Percentiles rank a stretch among this genome's conserved stretches.
Evolutionary conservation across 768 basidiomycete genomes (phyloP).

Genomic region (Lepiota venenata): DNA sequence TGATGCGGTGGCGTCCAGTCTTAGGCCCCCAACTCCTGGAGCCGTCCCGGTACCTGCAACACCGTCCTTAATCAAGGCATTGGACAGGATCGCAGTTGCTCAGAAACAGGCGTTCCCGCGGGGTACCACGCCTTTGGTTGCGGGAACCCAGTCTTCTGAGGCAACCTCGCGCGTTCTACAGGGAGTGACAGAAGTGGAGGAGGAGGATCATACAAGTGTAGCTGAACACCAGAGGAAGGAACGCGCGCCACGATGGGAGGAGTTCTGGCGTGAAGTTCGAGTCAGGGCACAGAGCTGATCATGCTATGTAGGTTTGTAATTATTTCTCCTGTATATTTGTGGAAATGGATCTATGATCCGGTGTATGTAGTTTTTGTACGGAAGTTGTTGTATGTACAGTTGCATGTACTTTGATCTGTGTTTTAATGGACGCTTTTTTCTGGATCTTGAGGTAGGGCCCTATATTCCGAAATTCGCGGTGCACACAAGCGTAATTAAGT

Average conservation of each 20-base stretch:
- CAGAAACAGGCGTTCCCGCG: conserved; percentile 47
- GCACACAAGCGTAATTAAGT: too few species aligned
- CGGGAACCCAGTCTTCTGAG: too few species aligned
- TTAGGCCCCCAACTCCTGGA: conserved; percentile 14
- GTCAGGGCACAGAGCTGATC: conserved; percentile 19
- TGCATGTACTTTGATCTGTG: too few species aligned
- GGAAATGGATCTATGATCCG: background rate
- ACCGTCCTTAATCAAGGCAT: conserved; percentile 58
- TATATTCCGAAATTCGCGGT: too few species aligned
- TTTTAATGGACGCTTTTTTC: too few species aligned
- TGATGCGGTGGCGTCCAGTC: conserved; percentile 1
- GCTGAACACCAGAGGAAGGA: conserved; percentile 11
- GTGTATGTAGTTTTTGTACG: too few species aligned
- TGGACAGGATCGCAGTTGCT: conserved; percentile 57
- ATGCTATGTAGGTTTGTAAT: background rate
- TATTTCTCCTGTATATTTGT: background rate
- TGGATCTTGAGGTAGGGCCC: too few species aligned
- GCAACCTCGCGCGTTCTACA: too few species aligned
- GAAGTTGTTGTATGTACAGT: too few species aligned
- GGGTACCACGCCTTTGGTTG: background rate
- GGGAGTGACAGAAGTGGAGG: background rate
- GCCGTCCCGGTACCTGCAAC: conserved; percentile 52
- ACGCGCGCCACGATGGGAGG: conserved; percentile 27
- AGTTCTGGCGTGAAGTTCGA: conserved; percentile 33
- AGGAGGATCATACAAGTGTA: background rate